Evolutionary conservation across 2,329 filamentous ascomycete species (phyloP).

Genomic region (Didymella arachidicola): DNA sequence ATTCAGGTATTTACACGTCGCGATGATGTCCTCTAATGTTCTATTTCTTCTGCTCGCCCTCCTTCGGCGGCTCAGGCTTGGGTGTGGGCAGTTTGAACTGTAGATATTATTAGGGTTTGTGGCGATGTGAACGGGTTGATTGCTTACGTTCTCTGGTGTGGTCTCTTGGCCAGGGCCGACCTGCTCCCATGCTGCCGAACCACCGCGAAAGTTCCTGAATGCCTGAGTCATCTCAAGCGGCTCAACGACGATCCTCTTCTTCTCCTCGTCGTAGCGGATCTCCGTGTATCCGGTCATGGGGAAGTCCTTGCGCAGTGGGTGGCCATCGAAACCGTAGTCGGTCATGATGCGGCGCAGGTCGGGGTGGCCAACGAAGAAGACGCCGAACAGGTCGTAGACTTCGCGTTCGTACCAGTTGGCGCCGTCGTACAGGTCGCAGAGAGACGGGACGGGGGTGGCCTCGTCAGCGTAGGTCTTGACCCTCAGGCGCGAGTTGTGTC

Average conservation of each 20-base stretch:
- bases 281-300: constrained; percentile 98
- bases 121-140: constrained; percentile 36
- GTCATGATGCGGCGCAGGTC: constrained; percentile 98
- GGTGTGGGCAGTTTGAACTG: constrained; percentile 93
- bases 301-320: constrained; percentile 97
- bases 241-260: constrained; percentile 99
- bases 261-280: constrained; percentile 97
- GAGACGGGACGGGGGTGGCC: constrained; percentile 87
- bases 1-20: constrained; percentile 52
- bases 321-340: constrained; percentile 98
- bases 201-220: constrained; percentile 97
- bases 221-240: constrained; percentile 97
- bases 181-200: constrained; percentile 70
- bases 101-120: not conserved
- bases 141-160: constrained; percentile 70
- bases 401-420: constrained; percentile 99
- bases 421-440: constrained; percentile 86
- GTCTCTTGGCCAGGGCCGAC: constrained; percentile 76
- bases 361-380: constrained; percentile 95
- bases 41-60: constrained; percentile 92
- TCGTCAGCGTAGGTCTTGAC: constrained; percentile 99
- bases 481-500: constrained; percentile 94
- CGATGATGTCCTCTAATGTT: constrained; percentile 13
- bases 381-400: constrained; percentile 95
- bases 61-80: constrained; percentile 86